Conservation (phyloP, 768 basidiomycete species). For the Leucocoprinus birnbaumii region DNA sequence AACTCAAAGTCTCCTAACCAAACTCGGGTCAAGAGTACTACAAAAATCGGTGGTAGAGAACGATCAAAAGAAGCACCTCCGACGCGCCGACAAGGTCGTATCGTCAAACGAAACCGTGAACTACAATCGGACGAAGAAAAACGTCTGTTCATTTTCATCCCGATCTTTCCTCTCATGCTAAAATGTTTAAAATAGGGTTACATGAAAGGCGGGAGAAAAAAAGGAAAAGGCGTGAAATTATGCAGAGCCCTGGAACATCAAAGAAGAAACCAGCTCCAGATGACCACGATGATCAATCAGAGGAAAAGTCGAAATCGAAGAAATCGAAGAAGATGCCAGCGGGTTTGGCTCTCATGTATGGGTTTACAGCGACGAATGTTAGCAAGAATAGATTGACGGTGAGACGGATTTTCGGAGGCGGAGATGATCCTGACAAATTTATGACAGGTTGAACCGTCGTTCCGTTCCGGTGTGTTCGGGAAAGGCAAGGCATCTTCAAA, state of each 20-base stretch:
- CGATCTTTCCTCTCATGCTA: background rate
- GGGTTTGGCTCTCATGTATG: constrained; percentile 65
- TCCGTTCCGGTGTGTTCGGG: constrained; percentile 53
- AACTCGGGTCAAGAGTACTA: background rate
- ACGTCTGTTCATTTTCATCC: constrained; percentile 17
- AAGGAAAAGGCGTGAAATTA: constrained; percentile 53
- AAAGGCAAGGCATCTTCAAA: constrained; percentile 62
- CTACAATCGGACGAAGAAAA: constrained; percentile 19
- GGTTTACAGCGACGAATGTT: constrained; percentile 60
- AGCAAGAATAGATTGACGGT: constrained; percentile 64
- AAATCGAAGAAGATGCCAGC: constrained; percentile 33
- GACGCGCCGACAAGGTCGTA: background rate
- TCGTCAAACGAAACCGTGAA: constrained; percentile 3
- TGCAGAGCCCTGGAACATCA: constrained; percentile 29
- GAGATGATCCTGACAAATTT: background rate
- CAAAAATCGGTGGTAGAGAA: background rate
- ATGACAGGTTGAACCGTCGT: constrained; percentile 38
- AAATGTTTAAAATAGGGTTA: constrained; percentile 43
- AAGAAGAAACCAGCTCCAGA: constrained; percentile 18
- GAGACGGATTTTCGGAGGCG: constrained; percentile 12
- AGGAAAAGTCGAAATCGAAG: constrained; percentile 20
- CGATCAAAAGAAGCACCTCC: background rate
- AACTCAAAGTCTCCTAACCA: background rate
- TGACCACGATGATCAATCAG: constrained; percentile 8
- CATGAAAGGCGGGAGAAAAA: constrained; percentile 65